These are phyloP conservation scores for Tylopilus rubrobrunneus DNA, from an alignment of 768 basidiomycete species.

Conservation along the genomic window DNA sequence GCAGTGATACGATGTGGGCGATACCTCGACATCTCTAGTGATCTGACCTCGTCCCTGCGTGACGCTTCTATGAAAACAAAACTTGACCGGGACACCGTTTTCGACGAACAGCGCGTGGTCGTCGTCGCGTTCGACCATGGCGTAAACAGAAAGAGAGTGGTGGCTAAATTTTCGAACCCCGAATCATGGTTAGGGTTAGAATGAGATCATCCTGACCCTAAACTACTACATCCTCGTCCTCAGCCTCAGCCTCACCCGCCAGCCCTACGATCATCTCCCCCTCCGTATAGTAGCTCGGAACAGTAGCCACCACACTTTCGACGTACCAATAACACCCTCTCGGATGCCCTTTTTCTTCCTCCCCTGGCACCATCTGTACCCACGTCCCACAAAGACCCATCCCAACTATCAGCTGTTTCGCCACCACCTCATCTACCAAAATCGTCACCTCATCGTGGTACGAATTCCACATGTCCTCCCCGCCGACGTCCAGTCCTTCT, in stretches of 20 bases:
- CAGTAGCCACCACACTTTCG: conserved; percentile 44
- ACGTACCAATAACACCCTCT: conserved; percentile 51
- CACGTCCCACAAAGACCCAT: conserved; percentile 35
- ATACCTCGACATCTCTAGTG: conserved; percentile 19
- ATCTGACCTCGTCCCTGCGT: conserved; percentile 20
- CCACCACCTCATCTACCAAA: conserved; percentile 21
- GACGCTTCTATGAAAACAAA: conserved; percentile 27
- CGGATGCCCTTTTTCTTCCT: conserved; percentile 1
- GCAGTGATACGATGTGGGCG: background rate
- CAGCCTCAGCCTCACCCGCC: background rate
- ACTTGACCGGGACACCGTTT: conserved; percentile 19
- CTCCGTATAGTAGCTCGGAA: conserved; percentile 48
- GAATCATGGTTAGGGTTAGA: conserved; percentile 27
- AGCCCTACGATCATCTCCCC: background rate
- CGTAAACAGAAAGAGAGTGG: background rate
- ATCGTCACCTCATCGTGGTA: conserved; percentile 28
- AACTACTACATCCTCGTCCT: too few relatives aligned
- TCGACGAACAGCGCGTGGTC: conserved; percentile 21
- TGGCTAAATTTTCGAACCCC: conserved; percentile 26
- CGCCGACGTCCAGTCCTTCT: background rate
- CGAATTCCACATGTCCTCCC: conserved; percentile 35
- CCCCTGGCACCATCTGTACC: conserved; percentile 30
- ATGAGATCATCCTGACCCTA: conserved; percentile 15
- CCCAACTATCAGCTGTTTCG: conserved; percentile 18
- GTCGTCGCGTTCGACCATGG: background rate